These are phyloP conservation scores for Emiliania huxleyi DNA, from an alignment of 78 protist genomes.

Conservation along the genomic window DNA sequence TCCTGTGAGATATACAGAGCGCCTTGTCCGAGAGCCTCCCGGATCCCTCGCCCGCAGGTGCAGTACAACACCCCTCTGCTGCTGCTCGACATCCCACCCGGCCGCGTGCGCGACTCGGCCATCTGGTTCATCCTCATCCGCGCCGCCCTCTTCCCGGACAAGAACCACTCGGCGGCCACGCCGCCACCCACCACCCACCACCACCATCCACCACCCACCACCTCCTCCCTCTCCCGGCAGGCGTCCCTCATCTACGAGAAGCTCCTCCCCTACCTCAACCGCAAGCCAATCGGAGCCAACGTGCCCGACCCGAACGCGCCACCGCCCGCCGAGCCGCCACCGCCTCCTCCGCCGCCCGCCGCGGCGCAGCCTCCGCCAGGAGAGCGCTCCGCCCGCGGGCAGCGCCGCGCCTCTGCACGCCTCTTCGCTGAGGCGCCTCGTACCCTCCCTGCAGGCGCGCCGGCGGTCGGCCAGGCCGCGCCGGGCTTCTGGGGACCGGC, in stretches of 20 bases:
- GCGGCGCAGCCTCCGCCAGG: too few relatives aligned
- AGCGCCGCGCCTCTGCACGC: too few relatives aligned
- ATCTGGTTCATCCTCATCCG: neutral
- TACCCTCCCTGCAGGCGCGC: too few relatives aligned
- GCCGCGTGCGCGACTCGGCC: neutral
- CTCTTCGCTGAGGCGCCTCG: too few relatives aligned
- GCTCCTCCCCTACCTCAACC: neutral
- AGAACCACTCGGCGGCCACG: neutral
- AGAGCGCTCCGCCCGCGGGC: too few relatives aligned
- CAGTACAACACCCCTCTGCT: slow-evolving; percentile 5
- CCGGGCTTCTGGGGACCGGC: neutral
- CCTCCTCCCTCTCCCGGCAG: too few relatives aligned
- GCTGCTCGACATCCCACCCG: neutral
- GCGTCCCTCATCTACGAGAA: neutral
- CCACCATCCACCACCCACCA: too few relatives aligned
- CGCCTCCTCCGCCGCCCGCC: neutral
- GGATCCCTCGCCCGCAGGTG: too few relatives aligned
- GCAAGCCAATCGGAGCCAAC: neutral
- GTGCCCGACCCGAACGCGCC: neutral
- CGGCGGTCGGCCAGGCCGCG: neutral
- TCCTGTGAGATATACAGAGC: too few relatives aligned
- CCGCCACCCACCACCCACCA: too few relatives aligned
- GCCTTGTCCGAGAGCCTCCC: too few relatives aligned
- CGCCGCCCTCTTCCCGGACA: neutral
- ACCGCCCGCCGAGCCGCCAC: neutral